Conservation (phyloP, 2,329 filamentous ascomycete genomes). For the Fusarium paranaense region DNA sequence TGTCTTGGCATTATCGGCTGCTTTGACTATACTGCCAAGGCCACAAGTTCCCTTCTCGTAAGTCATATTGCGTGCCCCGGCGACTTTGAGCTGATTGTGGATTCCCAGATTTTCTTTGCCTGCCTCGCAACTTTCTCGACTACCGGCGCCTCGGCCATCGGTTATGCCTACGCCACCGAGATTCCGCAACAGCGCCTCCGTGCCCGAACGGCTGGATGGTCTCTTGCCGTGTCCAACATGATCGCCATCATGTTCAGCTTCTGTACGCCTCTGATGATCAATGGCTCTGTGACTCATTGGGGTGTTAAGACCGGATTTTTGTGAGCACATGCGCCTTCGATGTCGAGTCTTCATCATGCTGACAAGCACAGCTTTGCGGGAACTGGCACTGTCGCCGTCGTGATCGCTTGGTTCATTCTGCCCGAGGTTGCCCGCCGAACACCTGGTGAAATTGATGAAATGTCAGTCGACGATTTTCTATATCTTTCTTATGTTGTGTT, state of each 20-base stretch:
- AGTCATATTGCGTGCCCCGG: not conserved
- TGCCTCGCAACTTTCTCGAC: constrained; percentile 29
- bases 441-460: constrained; percentile 52
- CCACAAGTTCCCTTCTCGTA: constrained; percentile 24
- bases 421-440: constrained; percentile 51
- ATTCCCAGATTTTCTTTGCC: constrained; percentile 22
- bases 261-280: constrained; percentile 58
- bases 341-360: not conserved
- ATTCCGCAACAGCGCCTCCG: constrained; percentile 21
- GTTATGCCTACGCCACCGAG: constrained; percentile 25
- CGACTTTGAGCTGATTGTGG: not conserved
- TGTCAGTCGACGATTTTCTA: constrained; percentile 44
- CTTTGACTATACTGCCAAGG: constrained; percentile 27
- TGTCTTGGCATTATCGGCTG: constrained; percentile 28
- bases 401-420: constrained; percentile 52
- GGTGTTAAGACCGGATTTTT: constrained; percentile 59
- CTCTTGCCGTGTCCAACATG: constrained; percentile 52
- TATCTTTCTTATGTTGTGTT: no score
- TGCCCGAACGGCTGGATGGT: constrained; percentile 21
- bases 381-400: constrained; percentile 46
- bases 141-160: constrained; percentile 23
- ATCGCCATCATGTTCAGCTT: constrained; percentile 59
- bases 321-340: constrained; percentile 42
- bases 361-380: constrained; percentile 46
- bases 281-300: constrained; percentile 50